Percentiles rank a stretch among this genome's conserved stretches.
Conservation (phyloP, 768 basidiomycete species). For the Agaricus subrufescens region DNA sequence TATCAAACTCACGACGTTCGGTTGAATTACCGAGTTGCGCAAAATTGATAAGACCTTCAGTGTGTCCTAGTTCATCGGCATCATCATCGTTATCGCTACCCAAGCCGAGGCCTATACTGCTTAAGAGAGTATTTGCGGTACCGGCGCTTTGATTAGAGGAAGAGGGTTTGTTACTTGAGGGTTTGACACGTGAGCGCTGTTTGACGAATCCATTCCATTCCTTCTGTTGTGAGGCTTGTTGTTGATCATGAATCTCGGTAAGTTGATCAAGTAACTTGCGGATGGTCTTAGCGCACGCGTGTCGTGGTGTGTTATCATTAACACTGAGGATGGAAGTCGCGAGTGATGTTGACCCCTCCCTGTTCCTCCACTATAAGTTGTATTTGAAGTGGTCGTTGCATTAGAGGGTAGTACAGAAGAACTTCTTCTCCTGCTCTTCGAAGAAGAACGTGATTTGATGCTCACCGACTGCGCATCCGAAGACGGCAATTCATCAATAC, state of each 20-base stretch:
- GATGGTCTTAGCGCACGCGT: conserved; percentile 73
- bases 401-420: conserved; percentile 27
- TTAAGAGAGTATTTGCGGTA: conserved; percentile 66
- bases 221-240: conserved; percentile 60
- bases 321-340: conserved; percentile 52
- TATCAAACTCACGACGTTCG: conserved; percentile 75
- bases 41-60: conserved; percentile 85
- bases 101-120: conserved; percentile 32
- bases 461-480: conserved; percentile 23
- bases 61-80: conserved; percentile 75
- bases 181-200: conserved; percentile 49
- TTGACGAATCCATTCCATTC: conserved; percentile 91
- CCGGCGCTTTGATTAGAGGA: conserved; percentile 23
- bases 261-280: conserved; percentile 70
- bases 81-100: conserved; percentile 35
- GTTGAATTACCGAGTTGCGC: conserved; percentile 82
- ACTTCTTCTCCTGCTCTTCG: conserved; percentile 43
- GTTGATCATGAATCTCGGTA: conserved; percentile 77
- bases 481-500: not conserved
- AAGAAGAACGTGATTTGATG: conserved; percentile 46
- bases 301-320: conserved; percentile 59
- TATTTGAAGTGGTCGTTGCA: conserved; percentile 17
- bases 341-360: conserved; percentile 32
- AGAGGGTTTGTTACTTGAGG: conserved; percentile 19
- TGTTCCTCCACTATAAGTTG: conserved; percentile 52